Conservation (phyloP, 2,329 filamentous ascomycete genomes). For the Leptographium procerum region DNA sequence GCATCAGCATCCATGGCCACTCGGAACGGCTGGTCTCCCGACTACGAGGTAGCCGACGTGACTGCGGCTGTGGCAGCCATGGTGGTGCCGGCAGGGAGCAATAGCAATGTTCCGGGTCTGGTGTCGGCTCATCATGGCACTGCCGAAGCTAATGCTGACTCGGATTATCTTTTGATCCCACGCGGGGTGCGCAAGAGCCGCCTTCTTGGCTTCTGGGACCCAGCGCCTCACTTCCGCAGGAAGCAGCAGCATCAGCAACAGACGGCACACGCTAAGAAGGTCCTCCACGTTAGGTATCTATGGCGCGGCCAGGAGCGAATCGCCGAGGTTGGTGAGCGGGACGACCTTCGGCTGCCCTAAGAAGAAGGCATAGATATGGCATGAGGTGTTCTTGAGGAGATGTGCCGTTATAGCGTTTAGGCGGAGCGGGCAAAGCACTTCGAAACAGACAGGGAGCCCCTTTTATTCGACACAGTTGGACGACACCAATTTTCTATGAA, state of each 20-base stretch:
- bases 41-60: slow-evolving; percentile 35
- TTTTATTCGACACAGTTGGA: neutral
- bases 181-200: slow-evolving; percentile 29
- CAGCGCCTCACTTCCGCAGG: slow-evolving; percentile 23
- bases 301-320: slow-evolving; percentile 24
- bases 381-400: too few species aligned
- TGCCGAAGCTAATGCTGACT: neutral
- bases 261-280: slow-evolving; percentile 20
- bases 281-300: slow-evolving; percentile 32
- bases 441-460: too few species aligned
- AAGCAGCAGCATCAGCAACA: neutral
- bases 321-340: slow-evolving; percentile 24
- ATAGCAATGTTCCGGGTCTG: slow-evolving; percentile 13
- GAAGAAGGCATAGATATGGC: neutral
- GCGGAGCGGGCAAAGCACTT: too few species aligned
- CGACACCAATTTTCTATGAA: neutral
- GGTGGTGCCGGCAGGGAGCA: slow-evolving; percentile 16
- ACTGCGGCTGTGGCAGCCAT: slow-evolving; percentile 36
- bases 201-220: slow-evolving; percentile 40
- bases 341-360: slow-evolving; percentile 23
- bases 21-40: slow-evolving; percentile 13
- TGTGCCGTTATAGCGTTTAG: too few species aligned
- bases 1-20: slow-evolving; percentile 11
- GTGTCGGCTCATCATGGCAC: too few species aligned
- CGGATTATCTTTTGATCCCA: slow-evolving; percentile 23